Conservation (phyloP, 495 filamentous ascomycete genomes). For the Aspergillus mulundensis region DNA sequence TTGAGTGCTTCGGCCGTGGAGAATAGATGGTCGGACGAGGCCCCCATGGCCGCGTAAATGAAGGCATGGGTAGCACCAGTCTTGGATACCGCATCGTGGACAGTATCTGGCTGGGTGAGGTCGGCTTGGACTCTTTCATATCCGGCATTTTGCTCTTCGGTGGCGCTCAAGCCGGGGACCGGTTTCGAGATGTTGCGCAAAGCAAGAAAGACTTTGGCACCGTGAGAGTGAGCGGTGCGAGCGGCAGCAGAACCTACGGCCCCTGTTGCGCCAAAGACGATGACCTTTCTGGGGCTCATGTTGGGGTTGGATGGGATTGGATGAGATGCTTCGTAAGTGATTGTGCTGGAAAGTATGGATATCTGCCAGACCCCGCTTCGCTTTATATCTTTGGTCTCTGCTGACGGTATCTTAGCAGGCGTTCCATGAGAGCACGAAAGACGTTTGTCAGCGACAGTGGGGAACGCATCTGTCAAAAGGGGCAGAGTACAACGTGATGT, state of each 20-base stretch:
- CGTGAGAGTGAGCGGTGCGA: slow-evolving; percentile 35
- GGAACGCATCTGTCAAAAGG: too few species aligned
- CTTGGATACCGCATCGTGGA: slow-evolving; percentile 18
- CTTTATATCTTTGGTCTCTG: too few species aligned
- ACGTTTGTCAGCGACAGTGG: too few species aligned
- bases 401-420: too few species aligned
- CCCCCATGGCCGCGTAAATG: slow-evolving; percentile 23
- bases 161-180: slow-evolving; percentile 12
- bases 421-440: too few species aligned
- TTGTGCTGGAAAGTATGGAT: too few species aligned
- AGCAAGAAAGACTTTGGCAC: slow-evolving; percentile 21
- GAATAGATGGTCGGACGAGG: slow-evolving; percentile 25
- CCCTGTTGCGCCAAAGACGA: slow-evolving; percentile 30
- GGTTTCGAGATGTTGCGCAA: slow-evolving; percentile 22
- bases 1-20: slow-evolving; percentile 23
- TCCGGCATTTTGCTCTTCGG: slow-evolving; percentile 11
- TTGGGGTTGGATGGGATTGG: background rate
- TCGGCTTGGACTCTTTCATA: slow-evolving; percentile 29
- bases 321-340: background rate
- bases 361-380: too few species aligned
- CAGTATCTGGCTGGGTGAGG: slow-evolving; percentile 23
- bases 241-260: slow-evolving; percentile 34
- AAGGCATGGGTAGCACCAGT: slow-evolving; percentile 28
- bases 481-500: too few species aligned
- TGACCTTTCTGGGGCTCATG: slow-evolving; percentile 9